Base-by-base conservation (phyloP, 2,329 filamentous ascomycete genomes). In the Boeremia exigua region DNA sequence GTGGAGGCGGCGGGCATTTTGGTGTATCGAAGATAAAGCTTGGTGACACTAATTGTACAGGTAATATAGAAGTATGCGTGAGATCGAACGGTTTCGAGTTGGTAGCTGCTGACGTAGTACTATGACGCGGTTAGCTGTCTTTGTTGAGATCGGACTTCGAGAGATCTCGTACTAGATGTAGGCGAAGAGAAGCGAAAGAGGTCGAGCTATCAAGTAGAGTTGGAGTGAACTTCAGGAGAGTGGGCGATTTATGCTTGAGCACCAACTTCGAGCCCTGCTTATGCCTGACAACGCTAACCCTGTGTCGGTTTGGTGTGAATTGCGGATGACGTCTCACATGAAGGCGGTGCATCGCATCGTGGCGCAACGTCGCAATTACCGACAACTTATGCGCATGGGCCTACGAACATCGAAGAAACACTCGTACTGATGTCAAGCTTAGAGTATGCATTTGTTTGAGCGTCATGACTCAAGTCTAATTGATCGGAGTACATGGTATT, bases 1-100 rank as follows among this genome's bases (percentile, higher is more conserved):
- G 71, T 72, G 1, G 73, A 74, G 15, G 63, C 63, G 15, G 63
- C 63, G 60, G 73, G 73, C 73, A 75, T 75, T 29, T 39, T 66
- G 5, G 42, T 15, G 28, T 14, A 7, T 37, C 7, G 34, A 37
- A n/a, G 19, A 7, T 27, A 25, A 17, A 15, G 11, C 5, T 45
- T 38, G 29, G 10, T 6, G 15, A 2, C 9, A 25, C 7, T 5
- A 19, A 11, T 30, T 6, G 40, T 12, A 7, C 6, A 32, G 4
- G 10, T 1, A 17, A 2, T 14, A 4, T 14, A 5, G 12, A 10
- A 33, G 34, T 43, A n/a, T 40, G 29, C 11, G 10, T 30, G 14
- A 17, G 36, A 34, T 39, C 14, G 32, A 12, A 44, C 33, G 17
- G 4, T n/a, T 38, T 29, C 10, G 33, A 9, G 30, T 6, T 17